These are phyloP conservation scores for Rhizopus arrhizus DNA, from an alignment of 371 early-diverging fungal species.

Conservation along the genomic window DNA sequence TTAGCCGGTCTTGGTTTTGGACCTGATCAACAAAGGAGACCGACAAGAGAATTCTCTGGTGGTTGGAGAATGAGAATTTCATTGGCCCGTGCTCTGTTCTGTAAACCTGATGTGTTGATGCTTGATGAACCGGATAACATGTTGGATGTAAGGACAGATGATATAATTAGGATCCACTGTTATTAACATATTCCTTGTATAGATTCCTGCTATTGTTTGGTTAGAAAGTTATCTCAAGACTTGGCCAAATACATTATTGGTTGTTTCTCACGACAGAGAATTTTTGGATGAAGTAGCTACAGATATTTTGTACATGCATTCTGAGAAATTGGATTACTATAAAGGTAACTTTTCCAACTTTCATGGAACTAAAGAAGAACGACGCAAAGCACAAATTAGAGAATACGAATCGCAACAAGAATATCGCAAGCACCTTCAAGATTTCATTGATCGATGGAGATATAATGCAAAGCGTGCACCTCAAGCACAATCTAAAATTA, in stretches of 20 bases:
- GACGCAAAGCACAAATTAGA: conserved; percentile 82
- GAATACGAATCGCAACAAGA: conserved; percentile 96
- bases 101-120: conserved; percentile 93
- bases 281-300: conserved; percentile 97
- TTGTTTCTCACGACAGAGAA: conserved; percentile 98
- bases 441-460: conserved; percentile 98
- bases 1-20: conserved; percentile 95
- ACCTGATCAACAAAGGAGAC: conserved; percentile 73
- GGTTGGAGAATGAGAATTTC: conserved; percentile 95
- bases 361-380: conserved; percentile 87
- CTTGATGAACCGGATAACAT: conserved; percentile 99
- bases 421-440: conserved; percentile 92
- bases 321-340: conserved; percentile 90
- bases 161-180: neutral
- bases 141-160: conserved; percentile 65
- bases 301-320: conserved; percentile 94
- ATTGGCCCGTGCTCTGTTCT: conserved; percentile 95
- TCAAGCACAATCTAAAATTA: conserved; percentile 98
- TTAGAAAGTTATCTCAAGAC: conserved; percentile 90
- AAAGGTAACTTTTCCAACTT: conserved; percentile 94
- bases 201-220: conserved; percentile 95
- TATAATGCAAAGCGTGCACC: conserved; percentile 98
- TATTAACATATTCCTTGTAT: neutral
- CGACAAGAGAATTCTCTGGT: conserved; percentile 93
- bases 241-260: conserved; percentile 90